A percentile compares a stretch with the other conserved stretches of the same genome.
Evolutionary conservation across 192 early-diverging fungal genomes (phyloP).

Genomic region (Backusella mclennaniae): DNA sequence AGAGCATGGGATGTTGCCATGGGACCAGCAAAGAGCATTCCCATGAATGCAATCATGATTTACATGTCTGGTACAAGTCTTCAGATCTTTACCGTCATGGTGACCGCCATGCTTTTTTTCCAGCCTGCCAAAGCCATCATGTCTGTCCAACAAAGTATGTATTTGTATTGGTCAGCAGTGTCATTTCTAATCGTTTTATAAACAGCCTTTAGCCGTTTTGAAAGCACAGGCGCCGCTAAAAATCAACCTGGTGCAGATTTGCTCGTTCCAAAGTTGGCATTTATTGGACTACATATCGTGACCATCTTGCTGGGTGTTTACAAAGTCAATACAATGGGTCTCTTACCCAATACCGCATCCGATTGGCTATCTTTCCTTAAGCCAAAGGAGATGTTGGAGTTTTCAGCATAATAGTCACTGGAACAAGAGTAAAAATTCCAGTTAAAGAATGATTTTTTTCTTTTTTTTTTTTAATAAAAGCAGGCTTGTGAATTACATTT

Average conservation of each 20-base stretch:
- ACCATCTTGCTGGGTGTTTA: slow-evolving; percentile 87
- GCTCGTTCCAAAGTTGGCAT: slow-evolving; percentile 78
- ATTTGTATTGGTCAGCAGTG: too few species aligned
- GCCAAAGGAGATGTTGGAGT: slow-evolving; percentile 42
- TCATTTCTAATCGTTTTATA: not conserved
- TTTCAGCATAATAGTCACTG: slow-evolving; percentile 3
- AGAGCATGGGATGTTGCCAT: slow-evolving; percentile 98
- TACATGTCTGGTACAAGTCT: slow-evolving; percentile 98
- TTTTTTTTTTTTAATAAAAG: too few species aligned
- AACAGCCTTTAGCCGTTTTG: slow-evolving; percentile 76
- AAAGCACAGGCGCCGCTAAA: slow-evolving; percentile 46
- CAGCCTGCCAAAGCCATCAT: slow-evolving; percentile 78
- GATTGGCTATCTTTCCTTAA: slow-evolving; percentile 97
- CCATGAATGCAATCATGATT: slow-evolving; percentile 98
- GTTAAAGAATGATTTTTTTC: too few species aligned
- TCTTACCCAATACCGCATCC: slow-evolving; percentile 87
- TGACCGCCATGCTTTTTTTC: slow-evolving; percentile 95
- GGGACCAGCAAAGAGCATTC: slow-evolving; percentile 85
- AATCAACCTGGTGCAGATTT: slow-evolving; percentile 44
- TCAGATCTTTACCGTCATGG: slow-evolving; percentile 94
- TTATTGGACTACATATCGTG: slow-evolving; percentile 76
- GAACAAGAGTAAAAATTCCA: not conserved
- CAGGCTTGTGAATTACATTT: not conserved
- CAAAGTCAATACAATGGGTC: slow-evolving; percentile 90
- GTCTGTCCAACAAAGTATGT: slow-evolving; percentile 61